A percentile compares a stretch with the other conserved stretches of the same genome.
phyloP scores from a whole-genome alignment of 495 filamentous ascomycete species.

The Hypoxylon perforatum region DNA sequence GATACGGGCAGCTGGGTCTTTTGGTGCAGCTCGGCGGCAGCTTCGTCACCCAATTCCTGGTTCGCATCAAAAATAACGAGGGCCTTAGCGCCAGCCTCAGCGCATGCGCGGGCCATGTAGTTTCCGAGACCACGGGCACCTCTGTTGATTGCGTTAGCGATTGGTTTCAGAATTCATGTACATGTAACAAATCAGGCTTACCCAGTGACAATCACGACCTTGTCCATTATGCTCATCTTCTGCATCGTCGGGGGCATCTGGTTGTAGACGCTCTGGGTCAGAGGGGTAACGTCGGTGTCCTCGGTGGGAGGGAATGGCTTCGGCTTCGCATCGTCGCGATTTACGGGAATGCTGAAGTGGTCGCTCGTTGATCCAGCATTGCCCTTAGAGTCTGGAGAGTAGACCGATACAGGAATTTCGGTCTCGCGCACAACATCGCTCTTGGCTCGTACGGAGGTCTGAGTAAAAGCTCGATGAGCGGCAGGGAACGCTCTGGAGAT shows the following conservation, averaged over 20 bases:
- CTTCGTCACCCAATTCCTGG: slow-evolving; percentile 74
- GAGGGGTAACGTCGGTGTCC: slow-evolving; percentile 54
- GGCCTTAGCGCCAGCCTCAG: slow-evolving; percentile 77
- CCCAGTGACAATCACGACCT: slow-evolving; percentile 79
- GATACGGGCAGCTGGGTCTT: slow-evolving; percentile 75
- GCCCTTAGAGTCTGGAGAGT: slow-evolving; percentile 56
- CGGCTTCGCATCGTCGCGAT: slow-evolving; percentile 62
- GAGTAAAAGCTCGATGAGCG: slow-evolving; percentile 49
- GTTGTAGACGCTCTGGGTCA: slow-evolving; percentile 55
- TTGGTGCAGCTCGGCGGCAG: slow-evolving; percentile 72
- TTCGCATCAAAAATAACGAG: slow-evolving; percentile 80
- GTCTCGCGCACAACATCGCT: slow-evolving; percentile 61
- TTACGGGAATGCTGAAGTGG: slow-evolving; percentile 80
- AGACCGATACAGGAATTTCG: slow-evolving; percentile 61
- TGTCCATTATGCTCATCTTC: slow-evolving; percentile 72
- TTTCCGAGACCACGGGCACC: slow-evolving; percentile 81
- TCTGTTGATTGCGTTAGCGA: slow-evolving; percentile 55
- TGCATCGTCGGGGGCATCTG: slow-evolving; percentile 68
- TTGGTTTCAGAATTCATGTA: slow-evolving; percentile 2
- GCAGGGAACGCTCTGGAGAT: slow-evolving; percentile 51
- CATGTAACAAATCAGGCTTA: slow-evolving; percentile 52
- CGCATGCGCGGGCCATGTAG: slow-evolving; percentile 79
- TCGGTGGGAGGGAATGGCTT: slow-evolving; percentile 49
- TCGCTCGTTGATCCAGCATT: slow-evolving; percentile 62
- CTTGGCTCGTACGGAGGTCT: slow-evolving; percentile 42